Evolutionary conservation across 805 yeast species (phyloP), one percentile per base, ranked within the genome.

Genomic region (Yamadazyma tumulicola): DNA sequence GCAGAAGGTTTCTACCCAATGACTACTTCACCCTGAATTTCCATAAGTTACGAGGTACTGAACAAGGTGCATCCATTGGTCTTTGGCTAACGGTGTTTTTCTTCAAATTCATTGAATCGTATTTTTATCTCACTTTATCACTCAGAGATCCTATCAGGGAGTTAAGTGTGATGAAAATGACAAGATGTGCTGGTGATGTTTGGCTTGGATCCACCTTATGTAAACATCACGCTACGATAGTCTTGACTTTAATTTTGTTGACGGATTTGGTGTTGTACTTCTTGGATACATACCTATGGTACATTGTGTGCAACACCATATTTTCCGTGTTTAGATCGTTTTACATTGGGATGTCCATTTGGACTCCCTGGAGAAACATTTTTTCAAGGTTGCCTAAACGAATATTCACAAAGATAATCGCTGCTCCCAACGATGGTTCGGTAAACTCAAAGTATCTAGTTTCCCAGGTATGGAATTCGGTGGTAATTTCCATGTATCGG

Each of bases 351-450:
- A 79, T 84, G 4, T 84, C 94, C 0, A 78, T 85, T 8, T 81
- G 91, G 82, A 83, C 93, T 2, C 95, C 95, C 0, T 85, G 95
- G 95, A 75, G 85, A 53, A 85, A 84, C 48, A 75, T 82, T 19
- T 85, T 81, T 52, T 74, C 86, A 4, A 64, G 88, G 32, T 59
- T 87, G 19, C 95, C 95, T 1, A 79, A 80, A 47, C 67, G 95
- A 45, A 82, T 86, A 3, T 73, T 72, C 45, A 75, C 91, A 8
- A 85, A 86, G 47, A 65, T 87, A 2, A 58, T 86, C 9, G 71
- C 74, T 3, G 67, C 76, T 8, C 52, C 66, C 17, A 28, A 34
- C 19, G 59, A 60, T 40, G 45, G 59, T 35, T 49, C 50, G 37
- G 47, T 60, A 13, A 67, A 67, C 42, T 73, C 80, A 6, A 79